phyloP scores from a whole-genome alignment of 768 basidiomycete genomes.

The Tulasnella calospora region DNA sequence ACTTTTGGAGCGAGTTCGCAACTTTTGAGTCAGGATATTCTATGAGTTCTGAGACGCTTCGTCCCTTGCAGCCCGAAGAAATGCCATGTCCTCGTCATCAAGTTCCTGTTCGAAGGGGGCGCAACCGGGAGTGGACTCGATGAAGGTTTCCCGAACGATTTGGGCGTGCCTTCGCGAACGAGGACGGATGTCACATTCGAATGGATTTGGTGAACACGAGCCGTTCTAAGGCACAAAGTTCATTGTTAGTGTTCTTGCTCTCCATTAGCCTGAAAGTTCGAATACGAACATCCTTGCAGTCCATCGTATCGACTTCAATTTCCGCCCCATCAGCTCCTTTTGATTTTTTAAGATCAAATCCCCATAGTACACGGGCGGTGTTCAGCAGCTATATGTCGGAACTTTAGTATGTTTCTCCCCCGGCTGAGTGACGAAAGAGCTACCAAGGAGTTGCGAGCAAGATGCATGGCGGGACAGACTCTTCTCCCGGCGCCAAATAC shows the following conservation, averaged over 20 bases:
- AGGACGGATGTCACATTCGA: slow-evolving; percentile 14
- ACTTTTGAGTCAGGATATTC: neutral
- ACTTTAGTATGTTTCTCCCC: neutral
- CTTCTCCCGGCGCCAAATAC: slow-evolving; percentile 26
- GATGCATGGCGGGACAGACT: slow-evolving; percentile 31
- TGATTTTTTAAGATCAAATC: slow-evolving; percentile 10
- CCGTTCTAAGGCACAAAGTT: neutral
- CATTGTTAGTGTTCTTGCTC: too few species aligned
- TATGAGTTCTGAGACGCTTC: neutral
- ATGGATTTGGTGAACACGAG: neutral
- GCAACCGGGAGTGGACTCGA: neutral
- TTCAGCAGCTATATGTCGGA: neutral
- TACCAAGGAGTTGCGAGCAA: slow-evolving; percentile 28
- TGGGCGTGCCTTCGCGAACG: neutral
- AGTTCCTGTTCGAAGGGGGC: slow-evolving; percentile 11
- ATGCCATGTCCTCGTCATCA: slow-evolving; percentile 4
- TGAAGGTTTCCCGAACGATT: neutral
- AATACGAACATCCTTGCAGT: neutral
- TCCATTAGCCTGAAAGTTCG: too few species aligned
- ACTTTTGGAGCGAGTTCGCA: neutral
- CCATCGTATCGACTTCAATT: neutral
- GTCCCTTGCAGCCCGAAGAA: neutral
- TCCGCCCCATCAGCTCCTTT: neutral
- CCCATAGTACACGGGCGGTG: slow-evolving; percentile 13
- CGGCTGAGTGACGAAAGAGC: neutral